Base-by-base conservation (phyloP, 2,329 filamentous ascomycete genomes). In the Dendrostoma leiphaemia region DNA sequence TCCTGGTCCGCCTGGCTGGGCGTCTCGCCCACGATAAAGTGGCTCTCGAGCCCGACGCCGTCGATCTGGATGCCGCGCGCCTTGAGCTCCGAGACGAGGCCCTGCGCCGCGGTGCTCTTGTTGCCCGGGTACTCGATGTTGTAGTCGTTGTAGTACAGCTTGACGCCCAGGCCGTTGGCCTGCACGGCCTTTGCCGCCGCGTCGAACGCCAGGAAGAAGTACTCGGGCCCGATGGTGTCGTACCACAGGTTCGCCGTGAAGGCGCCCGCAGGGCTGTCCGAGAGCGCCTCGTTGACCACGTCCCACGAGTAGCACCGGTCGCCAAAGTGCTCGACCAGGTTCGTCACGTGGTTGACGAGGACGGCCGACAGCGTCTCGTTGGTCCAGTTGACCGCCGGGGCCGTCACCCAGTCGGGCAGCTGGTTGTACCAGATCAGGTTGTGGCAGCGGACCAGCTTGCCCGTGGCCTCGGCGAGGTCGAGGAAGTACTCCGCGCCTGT, bases 71-170 rank as follows among this genome's bases (percentile, higher is more conserved):
- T 71, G 6, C 79, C 76, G 2, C 74, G 72, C 3, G 69, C 63
- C 58, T 74, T 68, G 21, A 81, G 59, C 45, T 72, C 68, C 54
- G 70, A 64, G 37, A 82, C 71, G 26, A 82, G 72, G 21, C 71
- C 63, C 19, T 71, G 60, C 0, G 73, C 73, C 1, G 67, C 71
- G 15, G 72, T 69, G 9, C 73, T 72, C 68, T 83, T 82, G 47
- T 69, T 63, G 26, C 71, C 69, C 31, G 72, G 67, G 19, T 64
- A 69, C 67, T 86, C 83, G 58, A 85, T 80, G 64, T 73, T 78
- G 68, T 83, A 84, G 65, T 84, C 81, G 65, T 84, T 84, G 69
- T 82, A 82, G 64, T 82, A 84, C 6, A 85, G 68, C 66, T 80
- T 82, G 13, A 77, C 77, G 0, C 64, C 62, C 0, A 76, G 76